phyloP scores from a whole-genome alignment of 805 yeast species.

The Starmerella powellii region DNA sequence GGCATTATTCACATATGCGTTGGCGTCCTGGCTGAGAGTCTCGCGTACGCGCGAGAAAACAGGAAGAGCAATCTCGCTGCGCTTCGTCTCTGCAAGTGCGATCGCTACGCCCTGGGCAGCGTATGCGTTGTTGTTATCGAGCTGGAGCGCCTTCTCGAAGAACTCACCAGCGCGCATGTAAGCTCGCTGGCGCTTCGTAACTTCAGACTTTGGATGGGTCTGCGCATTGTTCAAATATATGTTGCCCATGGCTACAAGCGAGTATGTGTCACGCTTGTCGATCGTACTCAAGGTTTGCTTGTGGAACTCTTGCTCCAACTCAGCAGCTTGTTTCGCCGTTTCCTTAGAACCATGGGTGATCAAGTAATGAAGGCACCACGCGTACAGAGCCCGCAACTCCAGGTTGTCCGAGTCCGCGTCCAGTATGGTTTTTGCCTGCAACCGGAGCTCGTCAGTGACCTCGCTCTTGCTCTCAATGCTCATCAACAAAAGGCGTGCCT shows the following conservation, averaged over 20 bases:
- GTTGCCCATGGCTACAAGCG: slow-evolving; percentile 81
- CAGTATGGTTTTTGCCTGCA: slow-evolving; percentile 36
- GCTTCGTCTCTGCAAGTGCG: slow-evolving; percentile 72
- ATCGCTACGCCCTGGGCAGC: slow-evolving; percentile 98
- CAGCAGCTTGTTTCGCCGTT: slow-evolving; percentile 33
- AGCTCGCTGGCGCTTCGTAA: slow-evolving; percentile 54
- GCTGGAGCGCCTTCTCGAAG: slow-evolving; percentile 71
- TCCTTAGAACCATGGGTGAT: slow-evolving; percentile 14
- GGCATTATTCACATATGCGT: slow-evolving; percentile 75
- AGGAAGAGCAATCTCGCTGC: slow-evolving; percentile 60
- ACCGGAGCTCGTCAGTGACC: neutral
- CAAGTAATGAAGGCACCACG: slow-evolving; percentile 57
- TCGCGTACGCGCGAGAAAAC: slow-evolving; percentile 82
- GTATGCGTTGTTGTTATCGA: slow-evolving; percentile 76
- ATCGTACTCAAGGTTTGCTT: slow-evolving; percentile 70
- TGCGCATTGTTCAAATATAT: slow-evolving; percentile 65
- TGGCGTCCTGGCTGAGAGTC: slow-evolving; percentile 61
- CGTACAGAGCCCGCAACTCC: slow-evolving; percentile 81
- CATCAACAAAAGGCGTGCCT: slow-evolving; percentile 13
- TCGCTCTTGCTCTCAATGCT: neutral
- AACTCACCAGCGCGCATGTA: slow-evolving; percentile 85
- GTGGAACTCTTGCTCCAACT: slow-evolving; percentile 64
- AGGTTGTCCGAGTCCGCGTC: slow-evolving; percentile 45
- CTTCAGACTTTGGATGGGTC: slow-evolving; percentile 31
- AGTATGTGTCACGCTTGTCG: slow-evolving; percentile 76